Evolutionary conservation across 352 stramenopile genomes (phyloP).

Genomic region (Phytophthora kernoviae): DNA sequence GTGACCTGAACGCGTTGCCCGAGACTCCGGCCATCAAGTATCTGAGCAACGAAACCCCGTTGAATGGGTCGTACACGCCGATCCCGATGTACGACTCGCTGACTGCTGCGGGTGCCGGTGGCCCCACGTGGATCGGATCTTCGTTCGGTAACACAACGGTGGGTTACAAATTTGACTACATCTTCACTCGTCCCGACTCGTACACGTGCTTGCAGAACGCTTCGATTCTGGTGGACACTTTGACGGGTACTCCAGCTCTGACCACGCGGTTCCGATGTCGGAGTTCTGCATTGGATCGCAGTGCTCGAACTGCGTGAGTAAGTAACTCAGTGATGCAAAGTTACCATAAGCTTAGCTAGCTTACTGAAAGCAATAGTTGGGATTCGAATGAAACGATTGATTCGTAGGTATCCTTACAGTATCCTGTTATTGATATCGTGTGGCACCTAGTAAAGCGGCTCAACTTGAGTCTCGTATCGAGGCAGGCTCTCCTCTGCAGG

Average conservation of each 20-base stretch:
- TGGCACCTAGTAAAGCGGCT: no score
- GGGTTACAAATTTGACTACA: slow-evolving; percentile 68
- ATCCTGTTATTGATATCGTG: no score
- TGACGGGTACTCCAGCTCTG: slow-evolving; percentile 53
- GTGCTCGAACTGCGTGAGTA: slow-evolving; percentile 27
- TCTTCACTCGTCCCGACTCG: slow-evolving; percentile 50
- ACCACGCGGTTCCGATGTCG: slow-evolving; percentile 62
- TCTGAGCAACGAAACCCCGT: slow-evolving; percentile 19
- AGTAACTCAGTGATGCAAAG: slow-evolving; percentile 1
- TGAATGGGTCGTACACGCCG: slow-evolving; percentile 31
- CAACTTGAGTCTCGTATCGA: no score
- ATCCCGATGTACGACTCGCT: slow-evolving; percentile 68
- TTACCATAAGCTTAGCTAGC: no score
- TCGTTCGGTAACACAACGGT: slow-evolving; percentile 38
- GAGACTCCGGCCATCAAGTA: slow-evolving; percentile 43
- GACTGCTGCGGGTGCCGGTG: slow-evolving; percentile 32
- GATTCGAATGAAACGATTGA: no score
- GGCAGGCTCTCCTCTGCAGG: no score
- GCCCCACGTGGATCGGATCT: slow-evolving; percentile 62
- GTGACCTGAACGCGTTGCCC: slow-evolving; percentile 58
- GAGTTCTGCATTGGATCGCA: slow-evolving; percentile 52
- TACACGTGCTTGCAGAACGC: slow-evolving; percentile 44
- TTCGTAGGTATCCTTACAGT: not conserved
- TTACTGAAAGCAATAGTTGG: no score
- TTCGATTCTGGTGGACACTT: slow-evolving; percentile 45